Evolutionary conservation across 306 rosid species (phyloP).

Genomic region (Gynostemma pentaphyllum): DNA sequence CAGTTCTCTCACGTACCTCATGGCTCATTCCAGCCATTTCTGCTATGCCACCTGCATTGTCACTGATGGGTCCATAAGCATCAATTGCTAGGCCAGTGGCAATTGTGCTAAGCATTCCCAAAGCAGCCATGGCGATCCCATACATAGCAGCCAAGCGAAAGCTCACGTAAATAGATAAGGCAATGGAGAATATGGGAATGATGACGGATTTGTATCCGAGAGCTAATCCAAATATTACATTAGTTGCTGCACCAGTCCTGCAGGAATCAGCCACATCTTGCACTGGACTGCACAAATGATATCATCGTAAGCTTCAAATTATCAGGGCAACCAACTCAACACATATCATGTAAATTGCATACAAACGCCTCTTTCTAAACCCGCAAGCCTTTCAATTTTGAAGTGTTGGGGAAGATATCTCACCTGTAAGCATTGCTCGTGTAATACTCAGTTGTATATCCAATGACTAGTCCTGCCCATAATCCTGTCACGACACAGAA

Average conservation of each 20-base stretch:
- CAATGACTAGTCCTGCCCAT: conserved; percentile 77
- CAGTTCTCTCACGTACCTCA: conserved; percentile 50
- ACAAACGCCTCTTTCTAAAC: not conserved
- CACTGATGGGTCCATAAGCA: conserved; percentile 69
- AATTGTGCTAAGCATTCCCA: conserved; percentile 72
- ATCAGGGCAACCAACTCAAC: not conserved
- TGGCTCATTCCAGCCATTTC: conserved; percentile 74
- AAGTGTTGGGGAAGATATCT: not conserved
- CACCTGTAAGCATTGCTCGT: conserved; percentile 74
- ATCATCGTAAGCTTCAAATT: conserved; percentile 9
- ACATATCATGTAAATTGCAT: conserved; percentile 2
- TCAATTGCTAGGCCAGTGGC: conserved; percentile 69
- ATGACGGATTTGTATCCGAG: conserved; percentile 63
- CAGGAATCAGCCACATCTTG: conserved; percentile 77
- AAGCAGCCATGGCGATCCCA: conserved; percentile 58
- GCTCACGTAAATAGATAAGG: conserved; percentile 56
- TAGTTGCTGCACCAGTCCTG: conserved; percentile 64
- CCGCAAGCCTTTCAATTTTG: not conserved
- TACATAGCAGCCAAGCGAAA: conserved; percentile 67
- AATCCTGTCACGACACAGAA: conserved; percentile 56
- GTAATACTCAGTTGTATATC: conserved; percentile 55
- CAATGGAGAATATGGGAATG: conserved; percentile 55
- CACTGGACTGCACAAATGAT: conserved; percentile 46
- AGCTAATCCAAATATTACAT: conserved; percentile 60
- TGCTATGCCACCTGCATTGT: conserved; percentile 66